These are phyloP conservation scores for Warburgia ugandensis DNA, from an alignment of 164 flowering plant species.

Conservation along the genomic window DNA sequence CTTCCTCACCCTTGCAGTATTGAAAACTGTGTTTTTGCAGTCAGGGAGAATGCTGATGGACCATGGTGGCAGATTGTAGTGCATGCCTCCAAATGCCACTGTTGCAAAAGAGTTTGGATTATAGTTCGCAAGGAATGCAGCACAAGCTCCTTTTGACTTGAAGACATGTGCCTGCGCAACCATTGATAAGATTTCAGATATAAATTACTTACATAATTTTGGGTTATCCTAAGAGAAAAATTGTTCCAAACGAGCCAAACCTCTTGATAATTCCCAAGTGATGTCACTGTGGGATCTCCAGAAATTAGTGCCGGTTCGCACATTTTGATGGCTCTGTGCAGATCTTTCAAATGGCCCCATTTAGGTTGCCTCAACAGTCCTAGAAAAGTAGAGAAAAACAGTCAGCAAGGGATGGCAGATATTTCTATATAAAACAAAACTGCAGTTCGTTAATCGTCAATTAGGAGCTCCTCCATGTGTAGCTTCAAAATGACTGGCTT, in stretches of 20 bases:
- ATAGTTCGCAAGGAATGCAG: constrained; percentile 83
- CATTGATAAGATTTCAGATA: not conserved
- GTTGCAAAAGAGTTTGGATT: constrained; percentile 42
- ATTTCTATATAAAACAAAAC: not conserved
- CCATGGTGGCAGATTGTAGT: constrained; percentile 82
- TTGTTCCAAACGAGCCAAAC: constrained; percentile 19
- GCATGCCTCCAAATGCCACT: constrained; percentile 43
- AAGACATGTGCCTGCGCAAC: constrained; percentile 63
- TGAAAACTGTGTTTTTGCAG: constrained; percentile 73
- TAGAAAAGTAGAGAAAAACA: constrained; percentile 13
- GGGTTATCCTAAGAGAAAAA: no score
- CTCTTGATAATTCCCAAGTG: constrained; percentile 58
- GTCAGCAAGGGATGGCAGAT: no score
- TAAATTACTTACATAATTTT: not conserved
- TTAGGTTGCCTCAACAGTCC: constrained; percentile 76
- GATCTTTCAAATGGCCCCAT: constrained; percentile 76
- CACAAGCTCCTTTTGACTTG: constrained; percentile 52
- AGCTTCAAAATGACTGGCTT: no score
- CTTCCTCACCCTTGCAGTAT: constrained; percentile 75
- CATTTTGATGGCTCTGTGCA: constrained; percentile 81
- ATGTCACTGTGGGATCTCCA: constrained; percentile 46
- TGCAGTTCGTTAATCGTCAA: not conserved
- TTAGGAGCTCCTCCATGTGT: no score
- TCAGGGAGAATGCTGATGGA: constrained; percentile 92
- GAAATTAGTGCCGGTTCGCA: constrained; percentile 81